Conservation (phyloP, 805 yeast species). For the Saturnispora mendoncae region DNA sequence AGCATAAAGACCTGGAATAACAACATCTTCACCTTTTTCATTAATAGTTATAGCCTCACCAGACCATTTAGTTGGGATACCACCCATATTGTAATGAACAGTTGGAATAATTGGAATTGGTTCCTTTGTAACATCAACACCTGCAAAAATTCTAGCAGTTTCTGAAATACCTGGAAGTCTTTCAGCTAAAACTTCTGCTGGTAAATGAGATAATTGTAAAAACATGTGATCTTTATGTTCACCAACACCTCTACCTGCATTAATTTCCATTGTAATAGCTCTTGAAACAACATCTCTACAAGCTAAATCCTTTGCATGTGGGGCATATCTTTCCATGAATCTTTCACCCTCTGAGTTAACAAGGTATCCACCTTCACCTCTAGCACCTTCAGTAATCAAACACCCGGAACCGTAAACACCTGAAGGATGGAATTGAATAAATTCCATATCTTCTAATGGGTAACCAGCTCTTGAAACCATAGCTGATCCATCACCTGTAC, state of each 20-base stretch:
- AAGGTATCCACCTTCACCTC: conserved; percentile 99
- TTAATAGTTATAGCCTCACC: conserved; percentile 88
- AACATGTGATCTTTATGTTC: conserved; percentile 90
- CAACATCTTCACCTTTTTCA: conserved; percentile 80
- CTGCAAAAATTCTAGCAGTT: conserved; percentile 96
- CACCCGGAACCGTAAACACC: conserved; percentile 99
- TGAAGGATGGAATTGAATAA: conserved; percentile 98
- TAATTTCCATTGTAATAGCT: conserved; percentile 96
- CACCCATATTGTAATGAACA: conserved; percentile 99
- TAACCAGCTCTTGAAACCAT: conserved; percentile 98
- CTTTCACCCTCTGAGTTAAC: conserved; percentile 97
- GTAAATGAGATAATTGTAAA: conserved; percentile 90
- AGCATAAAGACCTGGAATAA: conserved; percentile 89
- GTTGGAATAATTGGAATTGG: conserved; percentile 98
- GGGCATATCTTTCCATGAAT: conserved; percentile 99
- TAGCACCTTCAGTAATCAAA: conserved; percentile 97
- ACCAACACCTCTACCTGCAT: conserved; percentile 99
- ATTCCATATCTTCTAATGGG: conserved; percentile 95
- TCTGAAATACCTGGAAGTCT: conserved; percentile 99
- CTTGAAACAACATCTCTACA: conserved; percentile 97
- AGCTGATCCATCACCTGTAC: conserved; percentile 99
- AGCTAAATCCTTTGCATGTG: conserved; percentile 96
- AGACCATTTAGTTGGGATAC: conserved; percentile 95
- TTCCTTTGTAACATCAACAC: conserved; percentile 98
- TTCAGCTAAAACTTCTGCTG: conserved; percentile 84